Evolutionary conservation across 495 filamentous ascomycete genomes (phyloP).

Genomic region (Hypoxylon subgilvum): DNA sequence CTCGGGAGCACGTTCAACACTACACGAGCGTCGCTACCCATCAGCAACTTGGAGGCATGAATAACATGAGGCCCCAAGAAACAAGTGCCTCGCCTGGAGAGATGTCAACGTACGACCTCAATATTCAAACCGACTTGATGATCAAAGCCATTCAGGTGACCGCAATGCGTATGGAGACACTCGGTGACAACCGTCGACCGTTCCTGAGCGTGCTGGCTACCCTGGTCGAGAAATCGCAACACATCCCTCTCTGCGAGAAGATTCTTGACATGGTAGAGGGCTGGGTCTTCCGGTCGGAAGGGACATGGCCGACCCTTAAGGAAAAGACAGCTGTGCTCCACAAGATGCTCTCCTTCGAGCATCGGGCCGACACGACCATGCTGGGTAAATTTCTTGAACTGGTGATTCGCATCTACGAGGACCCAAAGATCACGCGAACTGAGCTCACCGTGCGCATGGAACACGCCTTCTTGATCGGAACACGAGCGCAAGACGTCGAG

Average conservation of each 20-base stretch:
- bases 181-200: conserved; percentile 89
- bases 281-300: conserved; percentile 93
- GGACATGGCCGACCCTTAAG: conserved; percentile 93
- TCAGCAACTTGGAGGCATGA: conserved; percentile 47
- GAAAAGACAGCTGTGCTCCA: conserved; percentile 96
- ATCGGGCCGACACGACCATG: conserved; percentile 78
- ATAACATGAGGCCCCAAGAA: conserved; percentile 50
- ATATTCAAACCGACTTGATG: conserved; percentile 85
- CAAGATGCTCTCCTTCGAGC: conserved; percentile 97
- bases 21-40: conserved; percentile 60
- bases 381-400: conserved; percentile 91
- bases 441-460: conserved; percentile 96
- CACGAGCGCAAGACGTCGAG: conserved; percentile 89
- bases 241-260: conserved; percentile 82
- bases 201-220: conserved; percentile 94
- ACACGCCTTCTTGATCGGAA: conserved; percentile 96
- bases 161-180: conserved; percentile 85
- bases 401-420: conserved; percentile 96
- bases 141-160: conserved; percentile 93
- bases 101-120: conserved; percentile 75
- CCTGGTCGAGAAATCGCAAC: conserved; percentile 90
- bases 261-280: conserved; percentile 91
- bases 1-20: conserved; percentile 88
- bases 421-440: conserved; percentile 89
- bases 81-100: conserved; percentile 59